Conservation (phyloP, 768 basidiomycete genomes). For the Asterophora parasitica region DNA sequence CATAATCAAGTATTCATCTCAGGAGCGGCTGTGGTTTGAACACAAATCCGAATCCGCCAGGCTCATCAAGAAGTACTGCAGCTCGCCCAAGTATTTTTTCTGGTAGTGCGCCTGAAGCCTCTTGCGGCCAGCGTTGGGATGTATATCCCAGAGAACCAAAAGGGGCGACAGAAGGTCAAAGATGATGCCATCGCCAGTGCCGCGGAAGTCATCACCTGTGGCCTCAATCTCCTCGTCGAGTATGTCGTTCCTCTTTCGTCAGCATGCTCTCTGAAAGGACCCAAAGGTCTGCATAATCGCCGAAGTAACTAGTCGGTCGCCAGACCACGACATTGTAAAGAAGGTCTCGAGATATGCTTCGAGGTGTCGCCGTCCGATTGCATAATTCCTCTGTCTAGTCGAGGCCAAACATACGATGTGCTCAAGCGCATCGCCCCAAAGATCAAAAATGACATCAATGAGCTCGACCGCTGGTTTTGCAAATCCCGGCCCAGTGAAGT, state of each 20-base stretch:
- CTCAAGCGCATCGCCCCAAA: background rate
- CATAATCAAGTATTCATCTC: too few species aligned
- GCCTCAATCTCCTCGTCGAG: background rate
- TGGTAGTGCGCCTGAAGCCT: too few species aligned
- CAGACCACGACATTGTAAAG: slow-evolving; percentile 13
- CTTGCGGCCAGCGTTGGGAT: too few species aligned
- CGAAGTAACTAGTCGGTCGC: slow-evolving; percentile 19
- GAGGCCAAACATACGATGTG: background rate
- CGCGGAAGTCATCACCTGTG: background rate
- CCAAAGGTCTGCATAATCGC: slow-evolving; percentile 7
- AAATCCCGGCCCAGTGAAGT: background rate
- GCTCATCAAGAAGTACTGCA: background rate
- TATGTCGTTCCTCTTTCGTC: slow-evolving; percentile 1
- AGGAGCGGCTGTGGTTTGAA: too few species aligned
- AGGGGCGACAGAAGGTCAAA: too few species aligned
- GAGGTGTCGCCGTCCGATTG: slow-evolving; percentile 2
- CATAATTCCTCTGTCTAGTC: slow-evolving; percentile 3
- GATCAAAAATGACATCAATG: background rate
- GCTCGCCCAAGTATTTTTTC: too few species aligned
- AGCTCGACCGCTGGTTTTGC: background rate
- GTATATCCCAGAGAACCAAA: too few species aligned
- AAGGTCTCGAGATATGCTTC: background rate
- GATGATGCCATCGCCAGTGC: background rate
- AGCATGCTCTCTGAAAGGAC: slow-evolving; percentile 8
- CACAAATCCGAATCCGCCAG: too few species aligned